Evolutionary conservation across 129 eudicot genomes (phyloP).

Genomic region (Cynara cardunculus): DNA sequence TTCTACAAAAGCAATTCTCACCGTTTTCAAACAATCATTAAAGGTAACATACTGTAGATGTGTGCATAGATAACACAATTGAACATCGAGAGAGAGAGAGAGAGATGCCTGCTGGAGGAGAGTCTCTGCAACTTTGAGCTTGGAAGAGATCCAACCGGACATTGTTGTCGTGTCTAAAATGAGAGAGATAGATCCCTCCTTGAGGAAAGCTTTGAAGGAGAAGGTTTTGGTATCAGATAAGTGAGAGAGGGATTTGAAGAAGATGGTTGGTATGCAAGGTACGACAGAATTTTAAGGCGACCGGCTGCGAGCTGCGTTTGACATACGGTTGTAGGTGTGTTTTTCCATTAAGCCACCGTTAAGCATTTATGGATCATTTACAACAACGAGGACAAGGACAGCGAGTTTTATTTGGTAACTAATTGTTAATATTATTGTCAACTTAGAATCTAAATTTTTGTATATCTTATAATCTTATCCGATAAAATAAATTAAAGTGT

Average conservation of each 20-base stretch:
- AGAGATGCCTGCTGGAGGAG: conserved; percentile 63
- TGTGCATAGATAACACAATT: neutral
- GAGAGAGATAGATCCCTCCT: neutral
- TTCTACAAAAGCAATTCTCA: neutral
- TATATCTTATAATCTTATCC: no score
- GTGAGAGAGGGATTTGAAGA: neutral
- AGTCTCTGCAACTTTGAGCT: conserved; percentile 86
- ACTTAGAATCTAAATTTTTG: no score
- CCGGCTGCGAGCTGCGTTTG: neutral
- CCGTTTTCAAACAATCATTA: neutral
- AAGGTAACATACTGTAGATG: neutral
- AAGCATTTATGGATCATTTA: no score
- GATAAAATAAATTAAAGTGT: no score
- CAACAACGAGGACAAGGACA: no score
- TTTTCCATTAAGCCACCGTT: no score
- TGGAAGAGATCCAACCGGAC: conserved; percentile 95
- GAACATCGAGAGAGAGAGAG: neutral
- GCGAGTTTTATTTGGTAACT: no score
- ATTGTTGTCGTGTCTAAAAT: conserved; percentile 24
- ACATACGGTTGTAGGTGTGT: no score
- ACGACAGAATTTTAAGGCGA: no score
- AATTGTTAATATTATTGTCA: no score
- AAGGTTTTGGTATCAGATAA: neutral
- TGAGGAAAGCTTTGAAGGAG: neutral
- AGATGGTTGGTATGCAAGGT: neutral